These are phyloP conservation scores for Cytospora mali DNA, from an alignment of 2,329 filamentous ascomycete genomes.

Conservation along the genomic window DNA sequence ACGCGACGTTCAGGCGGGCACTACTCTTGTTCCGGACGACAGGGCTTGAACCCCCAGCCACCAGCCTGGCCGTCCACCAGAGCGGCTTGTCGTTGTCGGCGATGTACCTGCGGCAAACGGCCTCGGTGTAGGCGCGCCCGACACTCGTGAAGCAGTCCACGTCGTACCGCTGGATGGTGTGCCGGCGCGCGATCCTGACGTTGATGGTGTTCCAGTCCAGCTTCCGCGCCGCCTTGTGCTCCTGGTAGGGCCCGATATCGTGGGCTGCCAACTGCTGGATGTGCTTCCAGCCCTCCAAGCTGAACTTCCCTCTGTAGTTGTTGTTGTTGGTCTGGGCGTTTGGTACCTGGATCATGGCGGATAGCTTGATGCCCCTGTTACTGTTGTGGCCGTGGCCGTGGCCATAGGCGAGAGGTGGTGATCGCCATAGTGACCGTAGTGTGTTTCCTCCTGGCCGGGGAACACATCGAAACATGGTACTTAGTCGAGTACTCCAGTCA, in stretches of 20 bases:
- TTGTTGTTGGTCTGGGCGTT: neutral
- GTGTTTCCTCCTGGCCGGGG: slow-evolving; percentile 1
- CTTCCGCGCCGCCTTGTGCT: neutral
- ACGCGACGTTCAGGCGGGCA: slow-evolving; percentile 28
- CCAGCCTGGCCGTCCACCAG: slow-evolving; percentile 5
- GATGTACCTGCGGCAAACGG: slow-evolving; percentile 16
- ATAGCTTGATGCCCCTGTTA: slow-evolving; percentile 10
- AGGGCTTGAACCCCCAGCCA: neutral
- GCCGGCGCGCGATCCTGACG: slow-evolving; percentile 10
- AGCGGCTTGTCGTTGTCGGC: slow-evolving; percentile 19
- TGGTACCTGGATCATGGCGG: neutral
- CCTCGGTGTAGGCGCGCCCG: slow-evolving; percentile 7
- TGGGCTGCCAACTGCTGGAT: neutral
- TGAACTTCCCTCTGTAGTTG: neutral
- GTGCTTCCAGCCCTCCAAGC: neutral
- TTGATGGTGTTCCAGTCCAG: neutral
- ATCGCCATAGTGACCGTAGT: neutral
- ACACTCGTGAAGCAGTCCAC: slow-evolving; percentile 14
- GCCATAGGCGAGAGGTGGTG: no score
- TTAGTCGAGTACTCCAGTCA: neutral
- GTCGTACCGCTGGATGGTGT: slow-evolving; percentile 3
- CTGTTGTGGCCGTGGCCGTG: neutral
- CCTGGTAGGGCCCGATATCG: slow-evolving; percentile 14
- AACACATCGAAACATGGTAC: slow-evolving; percentile 21
- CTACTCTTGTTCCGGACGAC: slow-evolving; percentile 17